Evolutionary conservation across 1,284 basidiomycete genomes (phyloP), one percentile per base, ranked within the genome.

Genomic region (Sphaerobolus stellatus): DNA sequence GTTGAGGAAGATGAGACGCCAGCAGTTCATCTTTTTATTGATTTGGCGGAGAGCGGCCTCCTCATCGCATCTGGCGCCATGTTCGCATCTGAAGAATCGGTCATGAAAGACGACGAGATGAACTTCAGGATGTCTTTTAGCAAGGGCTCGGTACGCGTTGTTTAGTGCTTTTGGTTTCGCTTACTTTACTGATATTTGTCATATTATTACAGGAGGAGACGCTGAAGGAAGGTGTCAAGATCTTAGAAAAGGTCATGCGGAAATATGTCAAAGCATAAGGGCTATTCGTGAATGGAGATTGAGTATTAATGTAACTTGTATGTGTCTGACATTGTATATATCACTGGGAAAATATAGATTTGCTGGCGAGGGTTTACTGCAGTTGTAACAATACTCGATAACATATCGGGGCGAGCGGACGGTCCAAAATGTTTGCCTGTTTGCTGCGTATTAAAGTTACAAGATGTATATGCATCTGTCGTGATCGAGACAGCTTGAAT

Each of bases 91-190:
- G 66, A 73, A 34, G 61, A 59, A 4, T 66, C 71, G 53, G 61
- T 51, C n/a, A 40, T 45, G 43, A 34, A 54, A 9, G 66, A 64
- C 61, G 62, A 61, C 18, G 63, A 72, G 47, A 84, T 83, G 0
- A 83, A 88, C 64, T 81, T 84, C 69, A 75, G 86, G 5, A 69
- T 88, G 33, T 77, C 79, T 58, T 89, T 84, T 69, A 84, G 83
- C 60, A 76, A 75, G 54, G 73, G 73, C 13, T 71, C 79, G 63
- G 83, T 83, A 64, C 58, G 76, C 68, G 7, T 28, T 52, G 20
- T 41, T 49, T 34, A 18, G 9, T 25, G 34, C 49, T 28, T 33
- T 36, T 14, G 18, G 40, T 31, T 46, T 36, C 27, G 24, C 20
- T n/a, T 16, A n/a, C 6, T 54, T 13, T 54, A 29, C 48, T n/a